Conservation (phyloP, 768 basidiomycete species). For the Termitomyces titanicus region DNA sequence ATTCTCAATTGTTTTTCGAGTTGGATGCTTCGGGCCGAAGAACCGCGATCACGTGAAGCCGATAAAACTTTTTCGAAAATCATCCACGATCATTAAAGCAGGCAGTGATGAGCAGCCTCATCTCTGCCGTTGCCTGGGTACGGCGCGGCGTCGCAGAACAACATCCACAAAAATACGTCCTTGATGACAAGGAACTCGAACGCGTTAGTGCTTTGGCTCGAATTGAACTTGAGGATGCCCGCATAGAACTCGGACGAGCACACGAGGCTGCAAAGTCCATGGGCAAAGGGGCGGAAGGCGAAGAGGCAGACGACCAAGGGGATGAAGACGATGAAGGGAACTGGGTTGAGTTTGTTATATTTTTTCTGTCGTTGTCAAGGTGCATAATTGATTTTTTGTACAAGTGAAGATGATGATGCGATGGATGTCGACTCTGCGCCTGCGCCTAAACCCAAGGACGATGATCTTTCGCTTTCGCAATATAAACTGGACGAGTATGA, state of each 20-base stretch:
- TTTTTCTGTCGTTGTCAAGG: constrained; percentile 5
- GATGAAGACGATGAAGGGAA: constrained; percentile 50
- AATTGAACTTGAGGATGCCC: constrained; percentile 89
- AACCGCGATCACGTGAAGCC: constrained; percentile 16
- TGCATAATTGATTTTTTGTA: constrained; percentile 13
- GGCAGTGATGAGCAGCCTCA: constrained; percentile 64
- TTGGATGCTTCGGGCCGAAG: neutral
- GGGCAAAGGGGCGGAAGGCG: constrained; percentile 62
- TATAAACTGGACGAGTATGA: constrained; percentile 95
- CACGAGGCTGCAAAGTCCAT: constrained; percentile 73
- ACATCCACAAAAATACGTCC: constrained; percentile 82
- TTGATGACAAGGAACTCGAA: constrained; percentile 87
- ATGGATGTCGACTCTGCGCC: constrained; percentile 58
- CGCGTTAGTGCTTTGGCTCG: constrained; percentile 85
- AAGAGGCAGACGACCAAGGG: constrained; percentile 58
- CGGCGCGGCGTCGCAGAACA: constrained; percentile 70
- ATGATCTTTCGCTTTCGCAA: constrained; percentile 76
- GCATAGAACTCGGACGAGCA: constrained; percentile 77
- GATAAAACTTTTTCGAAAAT: constrained; percentile 13
- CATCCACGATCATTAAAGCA: neutral
- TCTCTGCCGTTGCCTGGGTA: constrained; percentile 78
- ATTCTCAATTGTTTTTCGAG: no score
- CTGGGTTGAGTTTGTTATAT: constrained; percentile 85
- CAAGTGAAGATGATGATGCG: constrained; percentile 40
- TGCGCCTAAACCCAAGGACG: constrained; percentile 32